phyloP scores from a whole-genome alignment of 106 monocot genomes.

The Allium cepa region DNA sequence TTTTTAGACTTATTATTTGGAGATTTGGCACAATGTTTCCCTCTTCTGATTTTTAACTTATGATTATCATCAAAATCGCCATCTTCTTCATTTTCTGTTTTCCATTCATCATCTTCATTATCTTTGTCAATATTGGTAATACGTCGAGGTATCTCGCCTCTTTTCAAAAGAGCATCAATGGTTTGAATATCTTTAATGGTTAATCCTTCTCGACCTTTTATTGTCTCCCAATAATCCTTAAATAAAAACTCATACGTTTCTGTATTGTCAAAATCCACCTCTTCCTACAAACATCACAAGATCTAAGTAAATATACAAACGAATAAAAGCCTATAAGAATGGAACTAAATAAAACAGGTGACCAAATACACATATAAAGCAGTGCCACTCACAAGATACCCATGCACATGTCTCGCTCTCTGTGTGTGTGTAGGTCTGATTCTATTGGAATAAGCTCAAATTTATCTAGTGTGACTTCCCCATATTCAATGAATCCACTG shows the following conservation, averaged over 20 bases:
- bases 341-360: background rate
- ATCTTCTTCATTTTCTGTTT: conserved; percentile 12
- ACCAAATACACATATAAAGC: background rate
- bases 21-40: conserved; percentile 13
- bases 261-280: conserved; percentile 54
- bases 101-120: background rate
- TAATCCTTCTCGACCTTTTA: conserved; percentile 60
- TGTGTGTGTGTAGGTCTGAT: no score
- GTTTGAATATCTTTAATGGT: conserved; percentile 38
- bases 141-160: conserved; percentile 15
- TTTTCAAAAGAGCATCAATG: conserved; percentile 38
- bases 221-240: conserved; percentile 72
- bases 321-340: background rate
- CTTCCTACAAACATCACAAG: conserved; percentile 34
- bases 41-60: conserved; percentile 5
- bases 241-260: conserved; percentile 57
- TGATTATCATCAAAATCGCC: conserved; percentile 22
- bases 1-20: conserved; percentile 27
- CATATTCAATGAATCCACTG: background rate
- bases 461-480: background rate
- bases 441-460: background rate
- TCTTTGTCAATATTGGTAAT: conserved; percentile 21
- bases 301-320: conserved; percentile 4
- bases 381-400: no score
- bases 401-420: no score